Conservation (phyloP, 257 asterid genomes). For the Solanum pinnatisectum region DNA sequence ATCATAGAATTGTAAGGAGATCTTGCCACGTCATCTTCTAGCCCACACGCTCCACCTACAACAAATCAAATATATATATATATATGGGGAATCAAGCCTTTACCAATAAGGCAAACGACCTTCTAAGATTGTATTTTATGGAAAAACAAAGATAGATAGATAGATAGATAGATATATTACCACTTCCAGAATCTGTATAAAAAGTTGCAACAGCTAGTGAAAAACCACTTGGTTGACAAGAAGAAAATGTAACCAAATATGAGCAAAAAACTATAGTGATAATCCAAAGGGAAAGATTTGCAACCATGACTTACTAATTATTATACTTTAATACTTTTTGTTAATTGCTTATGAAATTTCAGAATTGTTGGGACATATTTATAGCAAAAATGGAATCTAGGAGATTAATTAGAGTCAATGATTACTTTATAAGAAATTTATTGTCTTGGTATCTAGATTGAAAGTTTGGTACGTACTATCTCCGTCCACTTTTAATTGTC, state of each 20-base stretch:
- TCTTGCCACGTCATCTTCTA: neutral
- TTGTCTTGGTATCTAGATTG: neutral
- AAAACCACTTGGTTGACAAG: neutral
- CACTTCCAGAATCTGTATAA: neutral
- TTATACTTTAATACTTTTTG: neutral
- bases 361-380: neutral
- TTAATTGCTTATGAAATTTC: neutral
- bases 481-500: too few species aligned
- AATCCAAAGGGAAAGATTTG: neutral
- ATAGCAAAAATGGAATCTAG: neutral
- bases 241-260: neutral
- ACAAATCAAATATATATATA: neutral
- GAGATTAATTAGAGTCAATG: neutral
- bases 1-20: neutral
- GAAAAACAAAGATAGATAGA: neutral
- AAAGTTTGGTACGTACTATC: neutral
- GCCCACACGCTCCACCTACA: constrained; percentile 7
- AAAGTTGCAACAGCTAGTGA: constrained; percentile 1
- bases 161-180: neutral
- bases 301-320: neutral
- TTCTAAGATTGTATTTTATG: neutral
- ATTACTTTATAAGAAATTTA: neutral
- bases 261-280: neutral
- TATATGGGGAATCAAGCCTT: neutral
- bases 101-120: neutral